These are phyloP conservation scores for Trifolium subterraneum DNA, from an alignment of 306 rosid species.

Conservation along the genomic window DNA sequence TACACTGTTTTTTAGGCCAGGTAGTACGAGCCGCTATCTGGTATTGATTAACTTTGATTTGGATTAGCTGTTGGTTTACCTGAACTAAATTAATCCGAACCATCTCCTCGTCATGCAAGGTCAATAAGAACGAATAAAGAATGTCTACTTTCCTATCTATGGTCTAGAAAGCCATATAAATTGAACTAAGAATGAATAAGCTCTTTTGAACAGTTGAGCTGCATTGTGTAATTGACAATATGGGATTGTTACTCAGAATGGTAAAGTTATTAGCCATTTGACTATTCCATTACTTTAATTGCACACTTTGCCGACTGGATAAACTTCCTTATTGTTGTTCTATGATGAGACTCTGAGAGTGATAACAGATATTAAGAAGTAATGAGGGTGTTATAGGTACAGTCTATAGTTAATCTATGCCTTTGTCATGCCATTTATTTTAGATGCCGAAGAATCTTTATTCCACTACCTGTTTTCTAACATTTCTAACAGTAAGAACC, in stretches of 20 bases:
- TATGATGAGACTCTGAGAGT: not conserved
- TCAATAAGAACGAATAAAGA: not conserved
- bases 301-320: not conserved
- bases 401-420: not conserved
- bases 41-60: not conserved
- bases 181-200: not conserved
- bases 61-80: not conserved
- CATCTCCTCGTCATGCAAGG: not conserved
- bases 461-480: not conserved
- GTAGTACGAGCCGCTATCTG: too few relatives aligned
- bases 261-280: not conserved
- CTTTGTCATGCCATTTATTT: conserved; percentile 4
- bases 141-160: not conserved
- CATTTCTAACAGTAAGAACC: not conserved
- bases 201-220: not conserved
- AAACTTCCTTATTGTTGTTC: conserved; percentile 3
- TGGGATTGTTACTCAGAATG: not conserved
- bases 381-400: conserved; percentile 2
- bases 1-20: too few relatives aligned
- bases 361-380: conserved; percentile 15
- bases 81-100: not conserved
- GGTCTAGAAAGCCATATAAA: not conserved
- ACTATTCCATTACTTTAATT: conserved; percentile 18
- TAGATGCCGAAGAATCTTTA: not conserved
- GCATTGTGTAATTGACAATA: conserved; percentile 10